Conservation (phyloP, 2,329 filamentous ascomycete genomes). For the Cercospora zeina region DNA sequence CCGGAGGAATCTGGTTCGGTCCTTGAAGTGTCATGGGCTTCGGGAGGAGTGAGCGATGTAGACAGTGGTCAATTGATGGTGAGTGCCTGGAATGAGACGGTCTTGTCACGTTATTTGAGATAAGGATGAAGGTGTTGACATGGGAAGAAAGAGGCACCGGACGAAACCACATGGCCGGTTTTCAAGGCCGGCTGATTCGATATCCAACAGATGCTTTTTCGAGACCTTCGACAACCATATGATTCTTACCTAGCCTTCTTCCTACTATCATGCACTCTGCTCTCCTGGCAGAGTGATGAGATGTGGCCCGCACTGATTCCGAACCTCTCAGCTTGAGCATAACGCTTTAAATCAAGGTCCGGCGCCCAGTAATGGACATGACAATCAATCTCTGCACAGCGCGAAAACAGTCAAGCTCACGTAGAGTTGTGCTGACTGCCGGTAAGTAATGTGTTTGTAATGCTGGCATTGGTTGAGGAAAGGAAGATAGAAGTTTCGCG, state of each 20-base stretch:
- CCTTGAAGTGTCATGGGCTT: not conserved
- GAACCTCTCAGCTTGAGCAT: conserved; percentile 64
- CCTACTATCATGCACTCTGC: not conserved
- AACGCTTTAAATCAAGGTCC: conserved; percentile 64
- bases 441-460: conserved; percentile 61
- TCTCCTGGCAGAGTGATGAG: not conserved
- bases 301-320: conserved; percentile 74
- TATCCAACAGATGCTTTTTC: not conserved
- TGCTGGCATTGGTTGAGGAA: conserved; percentile 55
- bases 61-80: not conserved
- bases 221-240: not conserved
- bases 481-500: conserved; percentile 37
- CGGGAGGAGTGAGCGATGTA: not conserved
- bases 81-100: not conserved
- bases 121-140: not conserved
- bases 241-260: not conserved
- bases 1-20: not conserved
- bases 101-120: not conserved
- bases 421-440: conserved; percentile 57
- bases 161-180: too few relatives aligned
- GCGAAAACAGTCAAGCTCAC: conserved; percentile 62
- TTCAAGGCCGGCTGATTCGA: too few relatives aligned
- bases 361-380: conserved; percentile 70
- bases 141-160: not conserved
- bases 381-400: conserved; percentile 63